Evolutionary conservation across 1,139 yeast species (phyloP).

Genomic region (Suhomyces choctaworum): DNA sequence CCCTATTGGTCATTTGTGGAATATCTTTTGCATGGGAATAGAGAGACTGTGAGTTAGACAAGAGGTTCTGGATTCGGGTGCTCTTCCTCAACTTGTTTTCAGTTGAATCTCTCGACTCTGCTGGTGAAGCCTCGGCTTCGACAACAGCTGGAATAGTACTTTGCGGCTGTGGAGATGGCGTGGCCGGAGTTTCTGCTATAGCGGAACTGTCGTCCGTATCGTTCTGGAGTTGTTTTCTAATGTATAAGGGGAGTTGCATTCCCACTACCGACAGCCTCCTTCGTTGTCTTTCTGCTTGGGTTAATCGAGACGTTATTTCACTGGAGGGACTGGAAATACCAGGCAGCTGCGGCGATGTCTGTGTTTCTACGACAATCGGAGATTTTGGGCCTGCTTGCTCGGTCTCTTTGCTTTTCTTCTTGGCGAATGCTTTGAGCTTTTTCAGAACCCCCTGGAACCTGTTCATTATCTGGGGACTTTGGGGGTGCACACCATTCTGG

Average conservation of each 20-base stretch:
- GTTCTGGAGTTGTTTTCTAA: conserved; percentile 31
- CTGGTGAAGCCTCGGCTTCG: too few relatives aligned
- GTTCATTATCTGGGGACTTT: conserved; percentile 15
- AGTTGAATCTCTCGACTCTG: neutral
- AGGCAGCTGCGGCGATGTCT: neutral
- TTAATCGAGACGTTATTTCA: neutral
- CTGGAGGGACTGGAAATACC: neutral
- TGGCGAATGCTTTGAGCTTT: conserved; percentile 3
- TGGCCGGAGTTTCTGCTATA: conserved; percentile 5
- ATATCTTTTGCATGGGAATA: conserved; percentile 31
- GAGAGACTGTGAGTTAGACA: conserved; percentile 41
- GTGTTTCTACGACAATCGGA: conserved; percentile 1
- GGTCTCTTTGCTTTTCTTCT: conserved; percentile 2
- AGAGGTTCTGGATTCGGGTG: conserved; percentile 35
- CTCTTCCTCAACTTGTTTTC: conserved; percentile 18
- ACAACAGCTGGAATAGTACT: neutral
- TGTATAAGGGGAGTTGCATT: conserved; percentile 41
- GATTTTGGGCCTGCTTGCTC: neutral
- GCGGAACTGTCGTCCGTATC: conserved; percentile 8
- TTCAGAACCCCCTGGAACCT: conserved; percentile 15
- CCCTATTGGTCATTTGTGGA: neutral
- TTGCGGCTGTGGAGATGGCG: neutral
- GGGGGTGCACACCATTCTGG: neutral
- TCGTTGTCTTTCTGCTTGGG: conserved; percentile 4
- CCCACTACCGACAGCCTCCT: conserved; percentile 42